Conservation (phyloP, 331 rosid genomes). For the Telfairia occidentalis region DNA sequence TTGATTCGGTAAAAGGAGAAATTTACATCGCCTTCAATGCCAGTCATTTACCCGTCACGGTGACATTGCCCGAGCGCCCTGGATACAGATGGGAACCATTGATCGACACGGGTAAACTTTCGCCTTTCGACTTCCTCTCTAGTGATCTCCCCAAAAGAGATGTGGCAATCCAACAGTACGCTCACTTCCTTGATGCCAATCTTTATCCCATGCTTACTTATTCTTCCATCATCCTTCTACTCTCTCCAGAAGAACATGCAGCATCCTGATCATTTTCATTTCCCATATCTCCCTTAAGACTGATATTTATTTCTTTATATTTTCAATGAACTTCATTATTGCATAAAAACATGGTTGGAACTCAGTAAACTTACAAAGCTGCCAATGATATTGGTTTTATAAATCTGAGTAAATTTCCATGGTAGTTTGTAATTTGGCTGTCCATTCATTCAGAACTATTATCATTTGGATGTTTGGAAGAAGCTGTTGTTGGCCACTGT, state of each 20-base stretch:
- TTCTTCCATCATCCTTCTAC: conserved; percentile 77
- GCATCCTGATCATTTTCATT: conserved; percentile 10
- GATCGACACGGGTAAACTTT: conserved; percentile 68
- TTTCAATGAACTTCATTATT: neutral
- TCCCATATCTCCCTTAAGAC: neutral
- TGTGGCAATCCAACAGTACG: conserved; percentile 50
- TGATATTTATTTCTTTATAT: neutral
- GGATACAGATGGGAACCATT: conserved; percentile 84
- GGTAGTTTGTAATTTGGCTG: neutral
- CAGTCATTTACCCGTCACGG: conserved; percentile 50
- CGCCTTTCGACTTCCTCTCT: conserved; percentile 68
- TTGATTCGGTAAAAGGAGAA: conserved; percentile 70
- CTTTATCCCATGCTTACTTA: conserved; percentile 87
- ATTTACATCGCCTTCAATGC: conserved; percentile 74
- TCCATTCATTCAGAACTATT: neutral
- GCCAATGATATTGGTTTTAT: neutral
- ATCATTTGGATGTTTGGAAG: neutral
- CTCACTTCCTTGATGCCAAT: conserved; percentile 72
- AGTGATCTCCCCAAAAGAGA: conserved; percentile 56
- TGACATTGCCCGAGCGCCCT: conserved; percentile 66
- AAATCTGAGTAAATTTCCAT: neutral
- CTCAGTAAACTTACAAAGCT: neutral
- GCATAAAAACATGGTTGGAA: neutral
- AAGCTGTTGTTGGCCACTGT: too few species aligned
- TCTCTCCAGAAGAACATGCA: conserved; percentile 32